Base-by-base conservation (phyloP, 2,329 filamentous ascomycete species). In the Botrytis fragariae region DNA sequence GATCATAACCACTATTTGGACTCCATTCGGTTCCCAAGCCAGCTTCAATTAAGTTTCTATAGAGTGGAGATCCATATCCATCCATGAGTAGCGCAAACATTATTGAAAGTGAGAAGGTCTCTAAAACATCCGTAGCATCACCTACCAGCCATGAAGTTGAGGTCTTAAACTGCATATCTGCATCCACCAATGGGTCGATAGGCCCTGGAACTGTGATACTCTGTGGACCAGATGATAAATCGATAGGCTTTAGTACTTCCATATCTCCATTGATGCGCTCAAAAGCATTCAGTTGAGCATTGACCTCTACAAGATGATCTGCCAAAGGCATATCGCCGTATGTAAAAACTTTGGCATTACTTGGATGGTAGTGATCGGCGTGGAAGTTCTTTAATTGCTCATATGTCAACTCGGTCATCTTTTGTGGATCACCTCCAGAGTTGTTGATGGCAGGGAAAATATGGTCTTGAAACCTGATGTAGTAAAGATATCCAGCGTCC, bases 371-470 rank as follows among this genome's bases (percentile, higher is more conserved):
- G 83, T 99, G 94, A 77, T 94, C 90, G 61, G 91, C 91, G 77
- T 98, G 97, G 82, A 97, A 99, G 60, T 91, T 89, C 80, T 91
- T 92, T 68, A 99, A 86, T 81, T 98, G 93, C 79, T 95, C 90
- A 82, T 98, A 95, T 0, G 95, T 98, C 74, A 99, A 85, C 78
- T 98, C 93, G 44, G 96, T 98, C 79, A 99, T 99, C 83, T 95
- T 97, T 80, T 96, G 92, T 0, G 96, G 96, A 81, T 99, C 96
- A 72, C 96, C 96, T 48, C 96, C 96, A 1, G 95, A 98, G 84
- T 99, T 98, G 84, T 99, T 93, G 82, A 99, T 92, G 54, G 92
- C 92, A 0, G 96, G 96, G 81, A 97, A 96, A 71, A 99, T 93
- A 81, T 96, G 92, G 79, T 98, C 94, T 81, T 97, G 94, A 83